Conservation (phyloP, 192 early-diverging fungal species). For the Backusella circina region DNA sequence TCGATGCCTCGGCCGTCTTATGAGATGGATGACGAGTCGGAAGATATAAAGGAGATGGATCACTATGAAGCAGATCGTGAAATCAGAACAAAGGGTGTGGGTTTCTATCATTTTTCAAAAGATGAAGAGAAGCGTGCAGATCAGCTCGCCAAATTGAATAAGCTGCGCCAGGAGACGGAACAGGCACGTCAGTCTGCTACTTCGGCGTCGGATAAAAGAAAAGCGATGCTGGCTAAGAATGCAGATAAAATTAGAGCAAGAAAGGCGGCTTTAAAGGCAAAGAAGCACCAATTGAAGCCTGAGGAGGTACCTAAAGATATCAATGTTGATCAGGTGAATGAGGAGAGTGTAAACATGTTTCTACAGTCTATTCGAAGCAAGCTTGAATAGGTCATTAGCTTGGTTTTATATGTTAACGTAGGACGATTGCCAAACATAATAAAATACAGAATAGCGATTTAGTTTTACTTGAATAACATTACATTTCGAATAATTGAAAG, state of each 20-base stretch:
- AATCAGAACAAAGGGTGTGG: constrained; percentile 62
- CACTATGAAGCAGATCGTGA: constrained; percentile 39
- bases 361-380: constrained; percentile 9
- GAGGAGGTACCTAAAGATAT: not conserved
- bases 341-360: constrained; percentile 10
- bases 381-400: no score
- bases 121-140: constrained; percentile 54
- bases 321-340: constrained; percentile 1
- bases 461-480: no score
- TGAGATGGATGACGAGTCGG: not conserved
- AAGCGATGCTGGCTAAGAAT: constrained; percentile 19
- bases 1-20: not conserved
- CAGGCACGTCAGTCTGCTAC: constrained; percentile 33
- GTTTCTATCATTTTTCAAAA: constrained; percentile 66
- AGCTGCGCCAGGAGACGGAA: constrained; percentile 51
- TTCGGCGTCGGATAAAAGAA: constrained; percentile 38
- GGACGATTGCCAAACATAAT: no score
- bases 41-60: not conserved
- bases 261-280: not conserved
- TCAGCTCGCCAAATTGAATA: constrained; percentile 60
- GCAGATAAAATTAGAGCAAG: constrained; percentile 23
- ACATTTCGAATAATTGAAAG: no score
- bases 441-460: no score
- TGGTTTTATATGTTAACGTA: no score
- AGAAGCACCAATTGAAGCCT: not conserved